Conservation (phyloP, 331 rosid species). For the Malus hybrid region DNA sequence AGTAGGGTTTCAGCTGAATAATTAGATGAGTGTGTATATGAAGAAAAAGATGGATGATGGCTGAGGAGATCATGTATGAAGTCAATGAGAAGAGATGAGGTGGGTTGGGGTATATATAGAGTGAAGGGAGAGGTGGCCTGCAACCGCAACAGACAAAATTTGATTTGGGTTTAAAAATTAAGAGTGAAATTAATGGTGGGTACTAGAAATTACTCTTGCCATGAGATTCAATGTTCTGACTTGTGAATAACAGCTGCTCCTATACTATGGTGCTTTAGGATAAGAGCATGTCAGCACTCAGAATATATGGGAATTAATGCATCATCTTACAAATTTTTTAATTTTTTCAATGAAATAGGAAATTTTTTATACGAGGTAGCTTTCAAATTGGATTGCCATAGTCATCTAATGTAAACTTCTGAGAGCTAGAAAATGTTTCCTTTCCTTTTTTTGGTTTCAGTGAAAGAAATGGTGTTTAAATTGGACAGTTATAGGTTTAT, state of each 20-base stretch:
- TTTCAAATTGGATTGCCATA: neutral
- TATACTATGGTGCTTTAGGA: neutral
- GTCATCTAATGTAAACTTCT: neutral
- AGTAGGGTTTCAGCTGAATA: neutral
- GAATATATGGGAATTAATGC: neutral
- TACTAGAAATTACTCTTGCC: neutral
- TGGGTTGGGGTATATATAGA: slow-evolving; percentile 33
- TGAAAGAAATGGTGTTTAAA: neutral
- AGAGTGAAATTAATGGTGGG: neutral
- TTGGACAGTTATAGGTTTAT: neutral
- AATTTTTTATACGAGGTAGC: neutral
- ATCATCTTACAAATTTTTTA: neutral
- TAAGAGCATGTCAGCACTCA: neutral
- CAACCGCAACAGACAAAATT: neutral
- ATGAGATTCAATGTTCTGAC: neutral
- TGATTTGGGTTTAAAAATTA: neutral
- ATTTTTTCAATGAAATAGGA: neutral
- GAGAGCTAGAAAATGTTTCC: neutral
- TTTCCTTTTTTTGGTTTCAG: neutral
- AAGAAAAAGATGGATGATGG: neutral
- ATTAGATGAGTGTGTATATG: neutral
- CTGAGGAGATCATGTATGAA: neutral
- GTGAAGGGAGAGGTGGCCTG: neutral
- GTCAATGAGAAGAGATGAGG: slow-evolving; percentile 25
- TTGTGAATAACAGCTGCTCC: neutral